Evolutionary conservation across 805 yeast genomes (phyloP), one percentile per base, ranked within the genome.

Genomic region (Cyberlindnera euphorbiiphila): DNA sequence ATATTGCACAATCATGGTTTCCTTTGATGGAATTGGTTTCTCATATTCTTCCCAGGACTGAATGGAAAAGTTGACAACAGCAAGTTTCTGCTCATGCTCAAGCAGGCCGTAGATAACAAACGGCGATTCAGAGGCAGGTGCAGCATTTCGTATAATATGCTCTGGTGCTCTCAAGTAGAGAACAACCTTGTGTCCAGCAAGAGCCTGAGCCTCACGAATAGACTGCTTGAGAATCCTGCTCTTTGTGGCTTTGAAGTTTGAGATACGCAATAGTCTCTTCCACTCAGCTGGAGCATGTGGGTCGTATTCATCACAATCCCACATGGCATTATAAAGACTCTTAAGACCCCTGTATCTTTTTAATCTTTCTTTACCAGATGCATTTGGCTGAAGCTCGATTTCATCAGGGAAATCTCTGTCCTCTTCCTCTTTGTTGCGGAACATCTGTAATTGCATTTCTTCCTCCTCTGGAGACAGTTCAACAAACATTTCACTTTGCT

Each of bases 321-420:
- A 91, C 27, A 75, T 71, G 47, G 93, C 78, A 41, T 81, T 78
- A 35, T 83, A 78, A 44, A 94, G 63, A 25, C 85, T 84, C 60
- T 86, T 85, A 47, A 89, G 73, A 42, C 98, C 98, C 60, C 97
- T 74, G 62, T 87, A 91, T 44, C 88, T 75, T 21, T 69, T 62
- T 40, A 93, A 69, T 46, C 86, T 73, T 46, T 88, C 87, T 51
- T 73, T 74, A 9, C 85, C 98, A 5, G 83, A 72, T 47, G 75
- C 89, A 6, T 61, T 57, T 21, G 97, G 97, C 31, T 71, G 73
- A 29, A 93, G 65, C 59, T 93, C 98, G 39, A 91, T 64, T 64
- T 93, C 98, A 62, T 93, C 99, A 0, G 98, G 98, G 69, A 88
- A 93, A 52, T 89, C 96, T 24, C 77, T 71, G 57, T 87, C 97